Base-by-base conservation (phyloP, 1,284 basidiomycete species). In the Phellinidium pouzarii region DNA sequence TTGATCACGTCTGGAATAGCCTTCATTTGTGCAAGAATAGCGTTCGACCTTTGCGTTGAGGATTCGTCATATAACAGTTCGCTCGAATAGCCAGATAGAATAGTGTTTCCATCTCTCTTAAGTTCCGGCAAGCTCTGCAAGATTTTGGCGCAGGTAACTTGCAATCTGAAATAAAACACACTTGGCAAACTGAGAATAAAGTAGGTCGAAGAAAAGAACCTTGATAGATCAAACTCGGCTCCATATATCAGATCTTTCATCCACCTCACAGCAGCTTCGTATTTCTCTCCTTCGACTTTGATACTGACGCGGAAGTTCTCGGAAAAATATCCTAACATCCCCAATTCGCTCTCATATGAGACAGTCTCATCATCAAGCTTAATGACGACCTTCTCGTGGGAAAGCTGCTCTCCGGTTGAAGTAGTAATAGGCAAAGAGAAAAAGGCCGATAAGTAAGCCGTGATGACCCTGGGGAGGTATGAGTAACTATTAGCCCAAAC, bases 301-400 rank as follows among this genome's bases (percentile, higher is more conserved):
- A 99, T 80, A 59, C 75, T 81, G 54, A 98, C 71, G 22, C 86
- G 81, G 51, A 93, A 68, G 7, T 78, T 76, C 61, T 98, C 91
- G 12, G 84, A 74, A 65, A 95, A 93, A 40, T 76, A 72, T 58
- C 76, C 77, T 25, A 76, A 75, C 44, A 84, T 68, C n/a, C 92
- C 91, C 4, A 93, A 75, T 42, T 76, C 75, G 45, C 79, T 80
- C 52, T 89, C 86, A 65, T 98, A 95, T 3, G 81, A 83, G 23
- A 99, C 90, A 0, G 95, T 97, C 61, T 96, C 85, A 61, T 92
- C 80, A 65, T 97, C 93, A 1, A 99, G 80, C 56, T 82, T 79
- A 67, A 94, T 85, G 58, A 98, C 82, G 20, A 98, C 94, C 55
- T 96, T 81, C 68, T 98, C 95, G 63, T 94, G 91, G 2, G 77